Evolutionary conservation across 2,329 filamentous ascomycete species (phyloP).

Genomic region (Zymoseptoria passerinii): DNA sequence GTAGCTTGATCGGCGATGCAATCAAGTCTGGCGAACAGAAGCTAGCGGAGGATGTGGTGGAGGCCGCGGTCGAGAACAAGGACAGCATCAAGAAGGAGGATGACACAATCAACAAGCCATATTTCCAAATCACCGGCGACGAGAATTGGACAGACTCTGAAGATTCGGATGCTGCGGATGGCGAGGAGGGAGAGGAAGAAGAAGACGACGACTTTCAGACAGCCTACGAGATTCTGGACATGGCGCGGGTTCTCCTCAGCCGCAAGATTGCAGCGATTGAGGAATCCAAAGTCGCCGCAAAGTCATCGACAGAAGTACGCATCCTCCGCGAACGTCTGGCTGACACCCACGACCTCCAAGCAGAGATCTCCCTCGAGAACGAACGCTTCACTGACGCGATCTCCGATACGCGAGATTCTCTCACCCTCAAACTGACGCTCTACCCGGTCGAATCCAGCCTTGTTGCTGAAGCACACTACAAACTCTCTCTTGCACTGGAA

Average conservation of each 20-base stretch:
- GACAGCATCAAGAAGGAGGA: slow-evolving; percentile 35
- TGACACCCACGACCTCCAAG: slow-evolving; percentile 87
- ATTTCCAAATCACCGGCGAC: slow-evolving; percentile 89
- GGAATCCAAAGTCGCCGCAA: slow-evolving; percentile 43
- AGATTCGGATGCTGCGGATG: slow-evolving; percentile 47
- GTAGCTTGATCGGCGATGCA: slow-evolving; percentile 24
- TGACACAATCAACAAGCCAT: slow-evolving; percentile 50
- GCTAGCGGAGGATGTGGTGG: slow-evolving; percentile 34
- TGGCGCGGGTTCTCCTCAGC: slow-evolving; percentile 51
- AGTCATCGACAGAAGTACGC: slow-evolving; percentile 34
- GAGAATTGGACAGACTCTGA: slow-evolving; percentile 86
- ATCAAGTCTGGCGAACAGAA: slow-evolving; percentile 33
- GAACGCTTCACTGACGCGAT: slow-evolving; percentile 88
- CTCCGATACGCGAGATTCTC: slow-evolving; percentile 66
- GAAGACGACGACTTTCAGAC: slow-evolving; percentile 56
- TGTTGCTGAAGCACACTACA: slow-evolving; percentile 91
- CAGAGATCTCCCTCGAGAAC: slow-evolving; percentile 94
- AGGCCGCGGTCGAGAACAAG: slow-evolving; percentile 37
- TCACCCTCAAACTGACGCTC: slow-evolving; percentile 70
- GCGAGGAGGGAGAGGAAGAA: slow-evolving; percentile 39
- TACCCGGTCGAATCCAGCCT: slow-evolving; percentile 74
- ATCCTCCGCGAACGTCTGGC: slow-evolving; percentile 78
- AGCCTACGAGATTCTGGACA: slow-evolving; percentile 56
- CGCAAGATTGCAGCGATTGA: slow-evolving; percentile 47
- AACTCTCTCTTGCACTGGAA: slow-evolving; percentile 87